Evolutionary conservation across 768 basidiomycete genomes (phyloP), one percentile per base, ranked within the genome.

Genomic region (Porpolomopsis calyptriformis): DNA sequence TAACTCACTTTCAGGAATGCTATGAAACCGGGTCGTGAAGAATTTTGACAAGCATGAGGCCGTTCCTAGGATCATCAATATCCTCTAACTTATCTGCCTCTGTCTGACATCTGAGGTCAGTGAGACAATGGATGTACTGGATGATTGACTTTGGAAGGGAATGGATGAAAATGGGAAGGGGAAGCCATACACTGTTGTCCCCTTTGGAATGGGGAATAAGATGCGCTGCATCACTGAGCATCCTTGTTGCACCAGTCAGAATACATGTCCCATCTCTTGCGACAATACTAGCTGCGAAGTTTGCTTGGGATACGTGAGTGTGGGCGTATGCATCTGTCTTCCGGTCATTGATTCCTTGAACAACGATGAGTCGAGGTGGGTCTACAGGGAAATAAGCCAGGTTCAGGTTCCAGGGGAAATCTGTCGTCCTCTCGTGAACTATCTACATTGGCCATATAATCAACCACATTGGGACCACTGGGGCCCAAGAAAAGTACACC

Each of bases 391-490:
- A 12, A 46, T 27, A 2, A 46, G 37, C 18, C 22, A 4, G 37
- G 19, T 39, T 47, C 26, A 40, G 40, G 43, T 4, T 26, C 14
- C 22, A 39, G 31, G 27, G 24, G 34, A 45, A 25, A 49, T 47
- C 29, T 52, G 27, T 54, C 52, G 23, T 27, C 24, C 34, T 33
- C 43, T 36, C 41, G 20, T 16, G 39, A 38, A 16, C 10, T 19
- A n/a, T 45, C 48, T 34, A 45, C 22, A 44, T 36, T 29, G 24
- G 29, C 37, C 31, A 36, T 31, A 31, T 55, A 55, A 40, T 49
- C 36, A 26, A 37, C 45, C n/a, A 55, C 39, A 41, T 52, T 49
- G 18, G 45, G 49, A 29, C 53, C 51, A 45, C 45, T 42, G 9
- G 29, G n/a, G 25, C 20, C 23, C 22, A 31, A 26, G 16, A 22